Base-by-base conservation (phyloP, 2,329 filamentous ascomycete species). In the Talaromyces sp. region DNA sequence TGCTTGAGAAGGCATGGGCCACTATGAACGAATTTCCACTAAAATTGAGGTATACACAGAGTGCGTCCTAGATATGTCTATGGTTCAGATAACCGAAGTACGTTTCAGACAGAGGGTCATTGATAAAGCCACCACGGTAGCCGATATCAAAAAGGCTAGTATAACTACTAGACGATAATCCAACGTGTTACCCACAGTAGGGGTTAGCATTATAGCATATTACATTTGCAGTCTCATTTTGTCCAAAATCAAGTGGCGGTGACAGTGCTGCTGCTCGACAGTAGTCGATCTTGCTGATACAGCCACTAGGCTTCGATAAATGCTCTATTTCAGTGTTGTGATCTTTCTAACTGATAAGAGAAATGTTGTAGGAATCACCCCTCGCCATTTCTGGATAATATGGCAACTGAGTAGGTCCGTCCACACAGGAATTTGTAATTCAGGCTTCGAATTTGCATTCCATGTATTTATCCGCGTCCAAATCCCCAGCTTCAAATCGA, bases 1-100 rank as follows among this genome's bases (percentile, higher is more conserved):
- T 80, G 1, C 66, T 64, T 0, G 63, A 44, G 66, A 87, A 87
- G 0, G 78, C 81, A 3, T 67, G 59, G 10, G 73, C 72, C 0
- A 85, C 83, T 9, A 78, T 76, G 3, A 65, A 59, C 9, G 75
- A 78, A 2, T 74, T 73, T n/a, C 75, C 69, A 0, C 84, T 84
- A 75, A 80, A 87, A 71, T 88, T 88, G 23, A 87, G 70, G 0
- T 84, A 83, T 0, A 85, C 82, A 3, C 86, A 87, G 0, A 89
- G 78, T 0, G 82, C 83, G 5, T 72, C 70, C 68, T 87, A 85
- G 0, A 87, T 83, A 66, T 82, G 79, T 3, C 79, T 75, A 63
- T 84, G 80, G 67, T 83, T 85, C 47, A 89, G 76, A 69, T 80
- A 89, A 2, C 83, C 83, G 68, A 81, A 82, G 71, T 83, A 85